Percentiles rank a stretch among this genome's conserved stretches.
Evolutionary conservation across 305 asterid genomes (phyloP).

Genomic region (Andrographis paniculata): DNA sequence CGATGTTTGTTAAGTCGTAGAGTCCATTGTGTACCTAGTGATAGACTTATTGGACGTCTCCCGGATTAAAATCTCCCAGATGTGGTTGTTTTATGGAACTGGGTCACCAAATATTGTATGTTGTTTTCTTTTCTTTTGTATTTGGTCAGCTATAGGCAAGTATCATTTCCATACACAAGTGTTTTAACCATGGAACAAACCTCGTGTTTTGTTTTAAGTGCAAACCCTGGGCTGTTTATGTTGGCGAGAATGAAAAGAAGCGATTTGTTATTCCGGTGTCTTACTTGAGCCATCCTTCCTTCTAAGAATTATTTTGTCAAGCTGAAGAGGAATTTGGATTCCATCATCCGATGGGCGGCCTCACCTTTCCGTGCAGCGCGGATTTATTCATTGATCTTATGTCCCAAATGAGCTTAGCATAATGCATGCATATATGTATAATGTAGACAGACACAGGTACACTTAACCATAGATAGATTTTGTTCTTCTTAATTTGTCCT

Average conservation of each 20-base stretch:
- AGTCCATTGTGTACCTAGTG: too few species aligned
- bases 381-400: slow-evolving; percentile 24
- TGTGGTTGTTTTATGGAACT: too few species aligned
- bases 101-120: too few species aligned
- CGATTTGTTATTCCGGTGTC: slow-evolving; percentile 29
- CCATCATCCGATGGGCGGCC: slow-evolving; percentile 41
- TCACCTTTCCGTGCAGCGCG: slow-evolving; percentile 45
- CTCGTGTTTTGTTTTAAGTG: too few species aligned
- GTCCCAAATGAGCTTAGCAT: slow-evolving; percentile 16
- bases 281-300: slow-evolving; percentile 28
- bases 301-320: slow-evolving; percentile 24
- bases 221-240: too few species aligned
- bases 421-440: background rate
- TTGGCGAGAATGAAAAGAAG: slow-evolving; percentile 29
- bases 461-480: background rate
- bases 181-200: too few species aligned
- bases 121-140: too few species aligned
- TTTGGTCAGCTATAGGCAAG: too few species aligned
- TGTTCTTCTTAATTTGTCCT: background rate
- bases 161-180: too few species aligned
- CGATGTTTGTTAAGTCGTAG: too few species aligned
- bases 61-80: too few species aligned
- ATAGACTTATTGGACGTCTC: too few species aligned
- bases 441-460: background rate
- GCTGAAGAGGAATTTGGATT: slow-evolving; percentile 38